Conservation (phyloP, 768 basidiomycete species). For the Tricholoma sp. region DNA sequence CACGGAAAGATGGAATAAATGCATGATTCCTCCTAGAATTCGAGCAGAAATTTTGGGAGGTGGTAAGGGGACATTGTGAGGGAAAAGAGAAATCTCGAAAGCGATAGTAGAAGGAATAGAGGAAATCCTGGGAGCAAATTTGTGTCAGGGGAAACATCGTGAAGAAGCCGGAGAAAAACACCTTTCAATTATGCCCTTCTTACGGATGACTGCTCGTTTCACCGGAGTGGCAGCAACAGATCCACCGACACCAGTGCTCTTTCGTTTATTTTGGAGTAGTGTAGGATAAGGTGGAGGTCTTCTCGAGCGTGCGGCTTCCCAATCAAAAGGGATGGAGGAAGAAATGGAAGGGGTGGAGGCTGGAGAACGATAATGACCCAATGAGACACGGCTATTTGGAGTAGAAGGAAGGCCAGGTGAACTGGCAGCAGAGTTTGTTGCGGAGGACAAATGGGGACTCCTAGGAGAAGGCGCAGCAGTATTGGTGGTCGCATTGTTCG, state of each 20-base stretch:
- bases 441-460: slow-evolving; percentile 16
- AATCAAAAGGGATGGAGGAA: slow-evolving; percentile 76
- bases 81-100: slow-evolving; percentile 78
- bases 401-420: slow-evolving; percentile 34
- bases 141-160: not conserved
- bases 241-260: slow-evolving; percentile 31
- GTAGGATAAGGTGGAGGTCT: slow-evolving; percentile 70
- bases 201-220: slow-evolving; percentile 55
- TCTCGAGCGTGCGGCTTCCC: slow-evolving; percentile 74
- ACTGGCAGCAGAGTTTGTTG: slow-evolving; percentile 19
- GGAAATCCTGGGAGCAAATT: slow-evolving; percentile 39
- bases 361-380: slow-evolving; percentile 54
- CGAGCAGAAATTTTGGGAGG: slow-evolving; percentile 59
- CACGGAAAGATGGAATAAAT: slow-evolving; percentile 63
- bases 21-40: slow-evolving; percentile 58
- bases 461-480: slow-evolving; percentile 32
- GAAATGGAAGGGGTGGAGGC: slow-evolving; percentile 69
- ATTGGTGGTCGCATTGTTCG: slow-evolving; percentile 31
- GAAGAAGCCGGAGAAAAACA: slow-evolving; percentile 20
- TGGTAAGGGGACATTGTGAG: slow-evolving; percentile 75
- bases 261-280: slow-evolving; percentile 45
- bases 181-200: slow-evolving; percentile 62
- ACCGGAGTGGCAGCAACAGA: slow-evolving; percentile 30
- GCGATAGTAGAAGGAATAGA: slow-evolving; percentile 66
- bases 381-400: slow-evolving; percentile 43